These are phyloP conservation scores for Malassezia pachydermatis DNA, from an alignment of 1,284 basidiomycete species.

Conservation along the genomic window DNA sequence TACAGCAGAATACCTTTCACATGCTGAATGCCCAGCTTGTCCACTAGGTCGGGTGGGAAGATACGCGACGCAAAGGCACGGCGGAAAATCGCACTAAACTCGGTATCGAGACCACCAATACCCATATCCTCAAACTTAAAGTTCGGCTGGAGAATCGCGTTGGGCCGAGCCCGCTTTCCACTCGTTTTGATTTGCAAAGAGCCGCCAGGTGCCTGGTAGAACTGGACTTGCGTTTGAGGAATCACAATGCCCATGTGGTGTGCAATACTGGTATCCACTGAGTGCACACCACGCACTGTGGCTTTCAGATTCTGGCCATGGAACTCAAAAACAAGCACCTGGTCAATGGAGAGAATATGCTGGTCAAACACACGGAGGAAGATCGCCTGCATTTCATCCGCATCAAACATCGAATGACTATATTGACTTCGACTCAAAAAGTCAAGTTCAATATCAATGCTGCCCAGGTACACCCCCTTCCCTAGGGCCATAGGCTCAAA, in stretches of 20 bases:
- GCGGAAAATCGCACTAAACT: slow-evolving; percentile 94
- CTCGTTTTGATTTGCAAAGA: slow-evolving; percentile 83
- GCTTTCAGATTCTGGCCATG: slow-evolving; percentile 75
- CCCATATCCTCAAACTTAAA: slow-evolving; percentile 99
- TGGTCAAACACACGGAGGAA: slow-evolving; percentile 65
- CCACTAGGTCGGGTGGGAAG: slow-evolving; percentile 89
- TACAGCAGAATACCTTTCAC: slow-evolving; percentile 93
- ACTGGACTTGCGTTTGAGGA: slow-evolving; percentile 77
- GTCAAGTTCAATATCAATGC: slow-evolving; percentile 38
- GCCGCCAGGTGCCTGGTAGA: slow-evolving; percentile 72
- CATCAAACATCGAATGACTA: slow-evolving; percentile 50
- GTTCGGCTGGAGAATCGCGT: slow-evolving; percentile 91
- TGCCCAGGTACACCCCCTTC: slow-evolving; percentile 36
- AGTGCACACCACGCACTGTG: slow-evolving; percentile 59
- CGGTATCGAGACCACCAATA: slow-evolving; percentile 89
- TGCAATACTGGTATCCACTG: slow-evolving; percentile 51
- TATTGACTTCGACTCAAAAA: slow-evolving; percentile 32
- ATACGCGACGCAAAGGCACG: slow-evolving; percentile 96
- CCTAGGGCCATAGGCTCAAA: slow-evolving; percentile 38
- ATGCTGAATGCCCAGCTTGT: slow-evolving; percentile 96
- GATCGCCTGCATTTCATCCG: slow-evolving; percentile 69
- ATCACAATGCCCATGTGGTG: slow-evolving; percentile 64
- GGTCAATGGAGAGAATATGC: slow-evolving; percentile 55
- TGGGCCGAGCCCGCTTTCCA: slow-evolving; percentile 81
- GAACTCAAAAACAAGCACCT: slow-evolving; percentile 78